A percentile compares a stretch with the other conserved stretches of the same genome.
Evolutionary conservation across 176 grass and related monocot genomes (phyloP).

Genomic region (Pontederia paniculata): DNA sequence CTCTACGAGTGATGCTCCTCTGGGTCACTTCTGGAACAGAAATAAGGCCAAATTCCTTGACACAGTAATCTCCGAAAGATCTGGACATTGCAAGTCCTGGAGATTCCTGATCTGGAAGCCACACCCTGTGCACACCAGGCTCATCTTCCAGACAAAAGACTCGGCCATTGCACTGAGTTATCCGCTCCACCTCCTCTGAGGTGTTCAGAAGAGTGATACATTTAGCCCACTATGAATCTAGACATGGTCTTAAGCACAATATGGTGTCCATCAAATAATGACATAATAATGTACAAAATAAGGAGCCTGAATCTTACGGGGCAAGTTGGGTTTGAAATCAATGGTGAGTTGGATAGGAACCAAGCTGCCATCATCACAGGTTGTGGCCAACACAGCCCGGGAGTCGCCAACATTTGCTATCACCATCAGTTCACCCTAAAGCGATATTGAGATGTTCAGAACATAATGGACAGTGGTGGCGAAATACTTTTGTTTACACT

Average conservation of each 20-base stretch:
- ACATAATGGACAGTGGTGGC: no score
- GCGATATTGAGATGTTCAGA: no score
- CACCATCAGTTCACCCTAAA: conserved; percentile 51
- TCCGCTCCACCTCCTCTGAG: conserved; percentile 72
- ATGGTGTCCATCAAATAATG: no score
- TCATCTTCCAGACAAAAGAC: conserved; percentile 64
- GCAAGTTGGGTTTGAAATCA: conserved; percentile 83
- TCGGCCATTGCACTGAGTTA: conserved; percentile 56
- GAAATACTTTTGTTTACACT: no score
- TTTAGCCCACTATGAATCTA: no score
- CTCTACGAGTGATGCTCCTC: conserved; percentile 35
- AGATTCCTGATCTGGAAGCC: conserved; percentile 44
- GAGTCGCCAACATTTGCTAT: conserved; percentile 90
- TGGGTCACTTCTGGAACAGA: conserved; percentile 71
- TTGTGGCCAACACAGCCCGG: conserved; percentile 54
- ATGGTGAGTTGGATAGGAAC: conserved; percentile 68
- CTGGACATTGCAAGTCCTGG: conserved; percentile 97
- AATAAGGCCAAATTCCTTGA: conserved; percentile 77
- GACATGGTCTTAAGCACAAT: no score
- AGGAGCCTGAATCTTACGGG: conserved; percentile 36
- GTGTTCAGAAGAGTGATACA: neutral
- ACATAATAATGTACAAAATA: no score
- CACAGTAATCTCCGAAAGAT: conserved; percentile 73
- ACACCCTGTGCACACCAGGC: conserved; percentile 68
- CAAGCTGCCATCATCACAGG: conserved; percentile 29